Evolutionary conservation across 2,329 filamentous ascomycete genomes (phyloP).

Genomic region (Rosellinia necatrix): DNA sequence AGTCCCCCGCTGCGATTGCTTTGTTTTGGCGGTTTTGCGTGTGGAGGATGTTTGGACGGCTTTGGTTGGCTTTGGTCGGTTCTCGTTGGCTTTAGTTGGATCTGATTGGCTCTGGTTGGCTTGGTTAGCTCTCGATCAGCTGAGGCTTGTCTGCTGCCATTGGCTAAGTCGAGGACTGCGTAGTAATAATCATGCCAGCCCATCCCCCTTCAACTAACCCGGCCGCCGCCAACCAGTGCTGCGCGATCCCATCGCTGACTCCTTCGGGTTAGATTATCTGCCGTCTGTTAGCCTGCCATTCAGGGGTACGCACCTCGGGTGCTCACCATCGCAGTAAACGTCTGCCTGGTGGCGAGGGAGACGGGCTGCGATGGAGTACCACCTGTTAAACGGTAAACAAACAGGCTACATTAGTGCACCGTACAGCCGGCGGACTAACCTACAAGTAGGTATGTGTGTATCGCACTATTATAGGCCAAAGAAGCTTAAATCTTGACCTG

Average conservation of each 20-base stretch:
- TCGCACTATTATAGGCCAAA: conserved; percentile 13
- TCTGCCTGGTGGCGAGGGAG: background rate
- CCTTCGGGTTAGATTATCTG: conserved; percentile 22
- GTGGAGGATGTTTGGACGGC: background rate
- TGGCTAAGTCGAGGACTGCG: conserved; percentile 20
- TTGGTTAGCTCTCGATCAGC: conserved; percentile 17
- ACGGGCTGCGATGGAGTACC: conserved; percentile 1
- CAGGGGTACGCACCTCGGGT: conserved; percentile 2
- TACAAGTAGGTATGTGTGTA: too few relatives aligned
- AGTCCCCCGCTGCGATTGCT: background rate
- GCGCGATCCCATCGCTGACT: conserved; percentile 23
- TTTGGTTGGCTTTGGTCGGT: conserved; percentile 16
- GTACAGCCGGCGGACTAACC: too few relatives aligned
- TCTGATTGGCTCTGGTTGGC: too few relatives aligned
- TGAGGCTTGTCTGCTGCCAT: conserved; percentile 20
- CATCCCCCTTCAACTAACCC: conserved; percentile 6
- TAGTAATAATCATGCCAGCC: conserved; percentile 28
- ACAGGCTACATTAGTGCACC: background rate
- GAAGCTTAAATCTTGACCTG: conserved; percentile 9
- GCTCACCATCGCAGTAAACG: background rate
- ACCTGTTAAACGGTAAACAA: conserved; percentile 5
- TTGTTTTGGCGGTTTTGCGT: conserved; percentile 11
- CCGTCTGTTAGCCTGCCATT: too few relatives aligned
- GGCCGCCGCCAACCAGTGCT: conserved; percentile 14
- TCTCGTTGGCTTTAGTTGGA: too few relatives aligned